Evolutionary conservation across 192 early-diverging fungal genomes (phyloP), one percentile per base, ranked within the genome.

Genomic region (Paraglomus brasilianum): DNA sequence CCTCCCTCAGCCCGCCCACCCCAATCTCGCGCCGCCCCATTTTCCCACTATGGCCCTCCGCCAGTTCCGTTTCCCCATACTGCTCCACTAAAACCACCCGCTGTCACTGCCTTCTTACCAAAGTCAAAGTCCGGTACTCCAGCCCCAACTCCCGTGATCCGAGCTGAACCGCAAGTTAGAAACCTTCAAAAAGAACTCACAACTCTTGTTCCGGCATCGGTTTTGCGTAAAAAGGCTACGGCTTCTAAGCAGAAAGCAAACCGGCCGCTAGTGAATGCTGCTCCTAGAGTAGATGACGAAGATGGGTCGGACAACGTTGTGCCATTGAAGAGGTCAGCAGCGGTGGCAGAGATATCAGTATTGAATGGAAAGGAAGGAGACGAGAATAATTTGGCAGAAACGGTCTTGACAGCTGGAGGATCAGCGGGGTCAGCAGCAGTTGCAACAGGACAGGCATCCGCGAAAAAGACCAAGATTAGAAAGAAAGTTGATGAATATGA

Each of bases 161-260:
- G 88, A 22, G 92, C 90, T 0, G 91, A 85, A 52, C 92, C 92
- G 15, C 79, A 88, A 66, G 82, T 92, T 59, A 85, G 92, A 53
- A 87, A 94, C 71, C 79, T 94, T 65, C 88, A 89, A 75, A 90
- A 92, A 63, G 92, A 94, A 76, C 74, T 91, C 38, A 84, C 86
- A 8, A 74, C 82, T 4, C 77, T 94, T 60, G 88, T 94, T 1
- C 92, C 92, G 0, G 75, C 85, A 14, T 75, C 82, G 4, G 67
- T 92, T 40, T 71, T 82, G 15, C 79, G 81, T 59, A 88, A 85
- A 72, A 80, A 82, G 69, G 72, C 60, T 13, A 50, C 46, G 22
- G 72, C 74, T 58, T 62, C 57, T 40, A 75, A 75, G 69, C 80
- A 83, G 14, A 78, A 78, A 53, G 81, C 79, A 14, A 82, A 79